These are phyloP conservation scores for Pleurotus eryngii DNA, from an alignment of 768 basidiomycete genomes.

Conservation along the genomic window DNA sequence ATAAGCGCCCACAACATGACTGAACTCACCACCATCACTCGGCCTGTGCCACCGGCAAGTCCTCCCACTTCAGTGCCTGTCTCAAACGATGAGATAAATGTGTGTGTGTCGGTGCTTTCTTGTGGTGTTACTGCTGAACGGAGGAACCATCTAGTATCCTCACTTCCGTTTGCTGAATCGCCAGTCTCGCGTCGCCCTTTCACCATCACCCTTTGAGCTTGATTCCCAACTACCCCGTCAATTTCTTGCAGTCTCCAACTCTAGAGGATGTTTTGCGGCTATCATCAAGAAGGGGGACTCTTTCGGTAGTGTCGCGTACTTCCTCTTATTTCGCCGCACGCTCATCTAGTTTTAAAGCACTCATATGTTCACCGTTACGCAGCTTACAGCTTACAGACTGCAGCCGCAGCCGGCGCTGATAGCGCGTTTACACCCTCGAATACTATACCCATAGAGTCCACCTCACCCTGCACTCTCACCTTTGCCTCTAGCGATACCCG, in stretches of 20 bases:
- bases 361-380: slow-evolving; percentile 57
- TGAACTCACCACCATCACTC: slow-evolving; percentile 8
- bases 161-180: slow-evolving; percentile 53
- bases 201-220: slow-evolving; percentile 44
- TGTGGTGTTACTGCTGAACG: neutral
- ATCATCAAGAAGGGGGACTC: slow-evolving; percentile 35
- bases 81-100: slow-evolving; percentile 28
- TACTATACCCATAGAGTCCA: slow-evolving; percentile 38
- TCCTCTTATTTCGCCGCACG: neutral
- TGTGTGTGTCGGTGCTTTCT: slow-evolving; percentile 20
- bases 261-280: slow-evolving; percentile 70
- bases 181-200: slow-evolving; percentile 61
- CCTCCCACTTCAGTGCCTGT: neutral
- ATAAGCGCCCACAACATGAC: slow-evolving; percentile 2
- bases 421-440: slow-evolving; percentile 51
- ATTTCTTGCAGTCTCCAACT: slow-evolving; percentile 58
- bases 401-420: slow-evolving; percentile 42
- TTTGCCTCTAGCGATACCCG: slow-evolving; percentile 61
- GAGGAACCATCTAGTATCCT: slow-evolving; percentile 35
- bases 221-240: slow-evolving; percentile 39
- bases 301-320: slow-evolving; percentile 30
- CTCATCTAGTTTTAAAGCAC: slow-evolving; percentile 33
- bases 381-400: slow-evolving; percentile 56
- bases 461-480: slow-evolving; percentile 48
- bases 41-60: neutral